These are phyloP conservation scores for Tetragonia tetragonoides DNA, from an alignment of 148 eudicot genomes.

Conservation along the genomic window DNA sequence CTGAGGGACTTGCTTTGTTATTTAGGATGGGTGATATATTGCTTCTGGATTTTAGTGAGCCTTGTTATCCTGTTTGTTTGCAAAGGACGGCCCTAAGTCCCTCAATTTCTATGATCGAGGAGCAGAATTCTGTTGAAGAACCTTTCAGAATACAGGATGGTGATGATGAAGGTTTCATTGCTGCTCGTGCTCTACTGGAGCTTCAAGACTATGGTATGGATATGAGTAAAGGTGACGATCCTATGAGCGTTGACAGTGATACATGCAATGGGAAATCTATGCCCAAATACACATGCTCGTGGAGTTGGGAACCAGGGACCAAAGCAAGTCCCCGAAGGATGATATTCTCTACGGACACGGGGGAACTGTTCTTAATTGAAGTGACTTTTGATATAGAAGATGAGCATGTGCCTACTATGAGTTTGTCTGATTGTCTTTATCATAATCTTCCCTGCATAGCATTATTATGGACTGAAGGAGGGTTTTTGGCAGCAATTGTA, in stretches of 20 bases:
- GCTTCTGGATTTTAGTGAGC: constrained; percentile 82
- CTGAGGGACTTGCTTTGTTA: constrained; percentile 73
- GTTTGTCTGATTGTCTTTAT: constrained; percentile 73
- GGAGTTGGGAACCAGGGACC: constrained; percentile 87
- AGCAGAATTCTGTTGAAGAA: constrained; percentile 53
- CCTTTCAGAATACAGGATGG: constrained; percentile 62
- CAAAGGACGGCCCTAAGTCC: constrained; percentile 52
- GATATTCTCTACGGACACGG: constrained; percentile 75
- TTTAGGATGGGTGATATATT: constrained; percentile 83
- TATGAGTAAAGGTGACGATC: constrained; percentile 69
- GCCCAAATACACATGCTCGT: constrained; percentile 66
- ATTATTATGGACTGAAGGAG: constrained; percentile 77
- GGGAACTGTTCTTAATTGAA: constrained; percentile 71
- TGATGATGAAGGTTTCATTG: constrained; percentile 90
- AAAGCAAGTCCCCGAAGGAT: constrained; percentile 46
- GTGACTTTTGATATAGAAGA: constrained; percentile 40
- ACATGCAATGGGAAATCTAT: constrained; percentile 37
- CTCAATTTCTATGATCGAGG: constrained; percentile 49
- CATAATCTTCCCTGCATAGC: constrained; percentile 62
- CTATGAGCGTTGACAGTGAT: constrained; percentile 78
- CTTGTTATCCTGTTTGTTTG: constrained; percentile 66
- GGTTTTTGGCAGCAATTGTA: constrained; percentile 74
- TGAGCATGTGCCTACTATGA: constrained; percentile 42
- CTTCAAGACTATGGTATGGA: constrained; percentile 60
- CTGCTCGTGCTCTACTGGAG: constrained; percentile 92